Conservation (phyloP, 2,329 filamentous ascomycete species). For the Sporothrix luriei region DNA sequence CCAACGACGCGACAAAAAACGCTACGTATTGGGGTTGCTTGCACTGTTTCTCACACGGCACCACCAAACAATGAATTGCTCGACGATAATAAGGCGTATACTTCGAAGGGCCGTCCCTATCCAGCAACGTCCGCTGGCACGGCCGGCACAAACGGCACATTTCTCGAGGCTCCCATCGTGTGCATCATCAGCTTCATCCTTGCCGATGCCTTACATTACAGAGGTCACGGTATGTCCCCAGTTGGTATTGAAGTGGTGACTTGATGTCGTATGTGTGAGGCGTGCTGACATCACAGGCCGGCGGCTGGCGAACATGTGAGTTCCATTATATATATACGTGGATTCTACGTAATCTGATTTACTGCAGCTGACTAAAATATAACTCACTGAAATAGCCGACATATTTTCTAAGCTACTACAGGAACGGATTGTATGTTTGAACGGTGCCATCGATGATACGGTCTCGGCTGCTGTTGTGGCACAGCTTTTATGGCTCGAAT, state of each 20-base stretch:
- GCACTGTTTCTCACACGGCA: not conserved
- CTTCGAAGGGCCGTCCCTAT: not conserved
- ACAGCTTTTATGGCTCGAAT: slow-evolving; percentile 96
- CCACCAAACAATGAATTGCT: slow-evolving; percentile 5
- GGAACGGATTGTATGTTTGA: slow-evolving; percentile 93
- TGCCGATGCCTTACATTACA: slow-evolving; percentile 17
- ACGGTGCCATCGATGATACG: slow-evolving; percentile 85
- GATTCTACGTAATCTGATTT: not conserved
- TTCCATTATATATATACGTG: slow-evolving; percentile 35
- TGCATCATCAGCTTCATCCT: slow-evolving; percentile 17
- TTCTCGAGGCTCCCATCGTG: not conserved
- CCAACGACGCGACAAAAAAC: too few relatives aligned
- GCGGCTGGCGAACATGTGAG: slow-evolving; percentile 77
- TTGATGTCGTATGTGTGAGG: not conserved
- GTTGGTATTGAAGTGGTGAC: not conserved
- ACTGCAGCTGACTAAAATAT: slow-evolving; percentile 27
- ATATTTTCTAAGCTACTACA: slow-evolving; percentile 80
- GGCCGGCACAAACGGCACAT: not conserved
- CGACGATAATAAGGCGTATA: not conserved
- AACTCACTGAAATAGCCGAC: slow-evolving; percentile 58
- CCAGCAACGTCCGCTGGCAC: not conserved
- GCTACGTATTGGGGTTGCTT: not conserved
- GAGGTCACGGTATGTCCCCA: slow-evolving; percentile 48
- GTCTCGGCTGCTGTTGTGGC: slow-evolving; percentile 93
- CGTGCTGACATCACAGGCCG: slow-evolving; percentile 57